These are phyloP conservation scores for Hypoxylon sp. DNA, from an alignment of 2,329 filamentous ascomycete species.

Conservation along the genomic window DNA sequence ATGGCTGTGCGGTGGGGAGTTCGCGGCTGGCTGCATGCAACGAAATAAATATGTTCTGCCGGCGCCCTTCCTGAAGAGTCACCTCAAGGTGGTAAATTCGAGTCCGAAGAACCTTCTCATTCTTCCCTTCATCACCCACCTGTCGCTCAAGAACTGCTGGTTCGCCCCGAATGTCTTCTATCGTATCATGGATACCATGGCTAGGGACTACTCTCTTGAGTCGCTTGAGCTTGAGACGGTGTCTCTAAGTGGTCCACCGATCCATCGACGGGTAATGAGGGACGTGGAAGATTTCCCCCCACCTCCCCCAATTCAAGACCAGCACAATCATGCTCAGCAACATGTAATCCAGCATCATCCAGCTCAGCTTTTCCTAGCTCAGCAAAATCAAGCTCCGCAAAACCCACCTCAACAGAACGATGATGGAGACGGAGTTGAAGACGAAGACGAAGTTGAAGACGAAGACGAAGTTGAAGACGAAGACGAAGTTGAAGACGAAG, in stretches of 20 bases:
- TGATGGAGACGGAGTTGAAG: neutral
- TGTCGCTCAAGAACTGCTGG: constrained; percentile 80
- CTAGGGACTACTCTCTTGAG: constrained; percentile 60
- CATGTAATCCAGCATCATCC: no score
- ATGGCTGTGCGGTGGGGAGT: constrained; percentile 77
- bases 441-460: neutral
- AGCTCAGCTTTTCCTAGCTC: no score
- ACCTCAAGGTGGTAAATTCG: constrained; percentile 44
- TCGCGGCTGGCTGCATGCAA: constrained; percentile 72
- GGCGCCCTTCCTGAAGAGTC: constrained; percentile 65
- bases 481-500: no score
- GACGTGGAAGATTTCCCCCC: neutral
- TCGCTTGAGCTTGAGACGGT: constrained; percentile 74
- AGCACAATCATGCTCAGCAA: neutral
- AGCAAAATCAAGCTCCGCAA: no score
- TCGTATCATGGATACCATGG: constrained; percentile 65
- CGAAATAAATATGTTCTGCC: constrained; percentile 75
- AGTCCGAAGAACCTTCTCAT: constrained; percentile 58
- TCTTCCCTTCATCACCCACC: constrained; percentile 69
- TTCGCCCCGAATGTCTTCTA: constrained; percentile 70
- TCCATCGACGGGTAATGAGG: constrained; percentile 19
- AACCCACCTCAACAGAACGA: neutral
- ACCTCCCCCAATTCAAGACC: no score
- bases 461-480: neutral
- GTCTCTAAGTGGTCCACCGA: constrained; percentile 69